Percentiles rank a stretch among this genome's conserved stretches.
These are phyloP conservation scores for Trichoderma polysporum DNA, from an alignment of 2,329 filamentous ascomycete genomes.

Conservation along the genomic window DNA sequence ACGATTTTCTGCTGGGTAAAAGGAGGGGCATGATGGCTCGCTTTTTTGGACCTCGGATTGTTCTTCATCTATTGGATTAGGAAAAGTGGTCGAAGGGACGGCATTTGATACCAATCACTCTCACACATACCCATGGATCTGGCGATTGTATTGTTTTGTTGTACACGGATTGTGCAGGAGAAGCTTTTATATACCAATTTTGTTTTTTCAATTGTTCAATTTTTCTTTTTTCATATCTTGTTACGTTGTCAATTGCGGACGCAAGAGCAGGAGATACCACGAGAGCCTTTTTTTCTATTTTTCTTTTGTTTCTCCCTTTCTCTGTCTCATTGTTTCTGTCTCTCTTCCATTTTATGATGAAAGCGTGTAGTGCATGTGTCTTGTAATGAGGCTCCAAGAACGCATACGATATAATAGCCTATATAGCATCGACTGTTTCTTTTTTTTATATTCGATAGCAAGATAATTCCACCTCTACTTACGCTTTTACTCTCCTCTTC, in stretches of 20 bases:
- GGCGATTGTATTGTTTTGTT: background rate
- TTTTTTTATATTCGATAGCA: background rate
- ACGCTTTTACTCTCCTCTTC: background rate
- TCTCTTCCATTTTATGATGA: background rate
- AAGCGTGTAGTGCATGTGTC: background rate
- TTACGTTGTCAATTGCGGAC: conserved; percentile 20
- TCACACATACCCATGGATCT: conserved; percentile 12
- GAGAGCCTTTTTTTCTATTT: background rate
- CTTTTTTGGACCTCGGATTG: background rate
- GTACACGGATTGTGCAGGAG: background rate
- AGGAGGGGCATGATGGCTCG: background rate
- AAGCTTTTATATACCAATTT: conserved; percentile 6
- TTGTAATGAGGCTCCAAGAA: background rate
- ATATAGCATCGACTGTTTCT: background rate
- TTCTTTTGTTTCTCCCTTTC: background rate
- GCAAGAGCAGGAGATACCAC: conserved; percentile 24
- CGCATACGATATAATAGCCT: background rate
- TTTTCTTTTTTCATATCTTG: background rate
- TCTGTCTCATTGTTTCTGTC: too few relatives aligned
- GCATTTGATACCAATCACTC: conserved; percentile 18
- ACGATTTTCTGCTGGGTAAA: background rate
- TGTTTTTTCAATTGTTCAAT: too few relatives aligned
- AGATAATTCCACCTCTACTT: background rate
- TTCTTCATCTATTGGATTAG: conserved; percentile 7
- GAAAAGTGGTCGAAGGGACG: conserved; percentile 11